Evolutionary conservation across 2,329 filamentous ascomycete species (phyloP).

Genomic region (Rugonectria rugulosa): DNA sequence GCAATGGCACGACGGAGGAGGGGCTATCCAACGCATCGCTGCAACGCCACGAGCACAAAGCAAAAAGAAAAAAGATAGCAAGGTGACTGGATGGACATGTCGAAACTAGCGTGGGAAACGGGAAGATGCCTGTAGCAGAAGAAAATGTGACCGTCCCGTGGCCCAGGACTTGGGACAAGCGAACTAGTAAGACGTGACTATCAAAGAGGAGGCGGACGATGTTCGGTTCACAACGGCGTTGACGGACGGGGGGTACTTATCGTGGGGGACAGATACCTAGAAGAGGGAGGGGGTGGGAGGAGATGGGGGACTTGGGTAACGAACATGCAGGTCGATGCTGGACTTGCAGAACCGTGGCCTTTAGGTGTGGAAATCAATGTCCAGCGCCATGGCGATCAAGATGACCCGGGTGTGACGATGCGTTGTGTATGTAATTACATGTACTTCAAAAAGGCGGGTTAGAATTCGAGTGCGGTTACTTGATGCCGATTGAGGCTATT

Average conservation of each 20-base stretch:
- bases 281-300: no score
- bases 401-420: background rate
- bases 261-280: background rate
- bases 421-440: background rate
- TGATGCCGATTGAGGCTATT: background rate
- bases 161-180: background rate
- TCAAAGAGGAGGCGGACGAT: background rate
- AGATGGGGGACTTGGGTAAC: background rate
- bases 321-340: constrained; percentile 17
- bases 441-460: no score
- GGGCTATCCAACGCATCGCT: constrained; percentile 12
- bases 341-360: constrained; percentile 10
- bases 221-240: constrained; percentile 15
- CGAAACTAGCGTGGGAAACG: background rate
- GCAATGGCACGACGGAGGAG: constrained; percentile 18
- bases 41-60: constrained; percentile 12
- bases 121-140: constrained; percentile 5
- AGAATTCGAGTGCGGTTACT: no score
- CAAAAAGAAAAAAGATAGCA: background rate
- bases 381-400: constrained; percentile 6
- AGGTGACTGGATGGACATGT: background rate
- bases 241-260: background rate
- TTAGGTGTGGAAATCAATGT: constrained; percentile 5
- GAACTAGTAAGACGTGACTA: constrained; percentile 4
- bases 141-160: background rate